phyloP scores from a whole-genome alignment of 2,329 filamentous ascomycete genomes.

The Scedosporium apiospermum region DNA sequence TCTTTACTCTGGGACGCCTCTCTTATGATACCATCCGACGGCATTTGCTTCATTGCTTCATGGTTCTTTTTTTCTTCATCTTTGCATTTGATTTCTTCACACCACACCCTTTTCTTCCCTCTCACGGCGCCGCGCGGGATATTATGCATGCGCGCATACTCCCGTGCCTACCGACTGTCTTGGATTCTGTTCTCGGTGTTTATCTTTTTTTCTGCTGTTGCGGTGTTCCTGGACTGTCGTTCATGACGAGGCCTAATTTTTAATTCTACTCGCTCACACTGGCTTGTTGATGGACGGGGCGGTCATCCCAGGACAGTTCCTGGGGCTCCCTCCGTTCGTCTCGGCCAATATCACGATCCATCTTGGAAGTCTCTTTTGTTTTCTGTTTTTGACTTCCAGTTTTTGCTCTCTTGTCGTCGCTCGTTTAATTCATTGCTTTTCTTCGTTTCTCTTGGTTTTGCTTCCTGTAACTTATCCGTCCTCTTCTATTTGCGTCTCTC shows the following conservation, averaged over 20 bases:
- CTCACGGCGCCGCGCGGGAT: background rate
- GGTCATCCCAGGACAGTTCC: background rate
- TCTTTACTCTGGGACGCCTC: background rate
- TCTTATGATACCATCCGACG: background rate
- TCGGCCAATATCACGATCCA: background rate
- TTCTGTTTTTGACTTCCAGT: background rate
- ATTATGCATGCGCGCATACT: background rate
- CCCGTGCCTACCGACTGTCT: background rate
- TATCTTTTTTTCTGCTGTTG: too few species aligned
- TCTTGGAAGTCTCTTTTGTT: background rate
- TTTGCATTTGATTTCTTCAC: background rate
- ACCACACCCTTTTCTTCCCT: background rate
- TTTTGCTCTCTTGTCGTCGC: background rate
- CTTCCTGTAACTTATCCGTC: background rate
- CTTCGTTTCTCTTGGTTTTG: background rate
- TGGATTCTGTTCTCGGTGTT: background rate
- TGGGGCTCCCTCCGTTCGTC: too few species aligned
- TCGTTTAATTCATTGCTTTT: slow-evolving; percentile 2
- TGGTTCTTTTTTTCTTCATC: background rate
- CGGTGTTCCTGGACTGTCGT: background rate
- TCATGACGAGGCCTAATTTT: background rate
- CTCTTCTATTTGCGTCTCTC: background rate
- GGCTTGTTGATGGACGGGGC: background rate
- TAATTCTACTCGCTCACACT: background rate
- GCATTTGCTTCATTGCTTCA: background rate